These are phyloP conservation scores for Plicaturopsis crispa DNA, from an alignment of 768 basidiomycete genomes.

Conservation along the genomic window DNA sequence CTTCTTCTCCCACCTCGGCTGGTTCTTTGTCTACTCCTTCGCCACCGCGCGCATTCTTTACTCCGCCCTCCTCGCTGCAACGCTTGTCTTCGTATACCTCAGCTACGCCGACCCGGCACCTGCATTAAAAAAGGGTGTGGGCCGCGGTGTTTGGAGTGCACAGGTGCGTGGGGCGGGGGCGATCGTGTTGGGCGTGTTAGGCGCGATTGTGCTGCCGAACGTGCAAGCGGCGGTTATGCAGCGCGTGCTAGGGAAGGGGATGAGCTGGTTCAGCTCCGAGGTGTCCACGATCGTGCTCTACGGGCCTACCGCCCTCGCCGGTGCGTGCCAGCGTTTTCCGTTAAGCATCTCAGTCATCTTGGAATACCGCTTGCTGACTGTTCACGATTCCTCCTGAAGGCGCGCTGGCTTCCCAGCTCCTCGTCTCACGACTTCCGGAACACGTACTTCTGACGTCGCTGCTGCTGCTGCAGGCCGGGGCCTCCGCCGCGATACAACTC, in stretches of 20 bases:
- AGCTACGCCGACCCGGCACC: conserved; percentile 29
- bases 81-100: conserved; percentile 33
- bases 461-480: conserved; percentile 48
- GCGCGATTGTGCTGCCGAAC: conserved; percentile 60
- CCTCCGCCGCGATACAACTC: conserved; percentile 56
- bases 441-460: conserved; percentile 51
- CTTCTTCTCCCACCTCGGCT: conserved; percentile 67
- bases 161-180: conserved; percentile 41
- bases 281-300: conserved; percentile 61
- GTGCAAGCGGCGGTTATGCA: conserved; percentile 64
- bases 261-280: conserved; percentile 85
- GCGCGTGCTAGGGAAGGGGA: conserved; percentile 49
- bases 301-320: conserved; percentile 65
- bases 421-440: conserved; percentile 49
- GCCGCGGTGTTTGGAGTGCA: conserved; percentile 30
- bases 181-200: conserved; percentile 41
- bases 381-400: conserved; percentile 34
- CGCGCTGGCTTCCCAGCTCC: conserved; percentile 51
- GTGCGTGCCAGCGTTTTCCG: conserved; percentile 28
- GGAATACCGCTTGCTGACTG: not conserved
- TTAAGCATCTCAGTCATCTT: not conserved
- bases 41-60: conserved; percentile 63
- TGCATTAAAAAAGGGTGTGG: conserved; percentile 23
- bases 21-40: conserved; percentile 71
- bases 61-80: conserved; percentile 35